Conservation (phyloP, 176 grass and related monocot genomes). For the Carex littledalei region DNA sequence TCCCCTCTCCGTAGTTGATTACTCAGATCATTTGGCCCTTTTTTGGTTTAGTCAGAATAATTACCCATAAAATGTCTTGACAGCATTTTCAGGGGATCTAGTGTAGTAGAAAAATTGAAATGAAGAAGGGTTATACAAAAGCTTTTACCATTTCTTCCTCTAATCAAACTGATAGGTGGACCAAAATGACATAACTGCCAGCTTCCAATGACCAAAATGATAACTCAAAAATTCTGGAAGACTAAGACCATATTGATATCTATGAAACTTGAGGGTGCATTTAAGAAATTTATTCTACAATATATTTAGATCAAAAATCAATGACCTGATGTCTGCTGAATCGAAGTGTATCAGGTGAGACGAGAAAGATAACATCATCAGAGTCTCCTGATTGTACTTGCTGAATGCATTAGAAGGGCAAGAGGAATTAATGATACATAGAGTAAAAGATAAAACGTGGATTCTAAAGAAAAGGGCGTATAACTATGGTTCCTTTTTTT, state of each 20-base stretch:
- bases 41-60: background rate
- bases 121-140: background rate
- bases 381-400: constrained; percentile 49
- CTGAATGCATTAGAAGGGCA: constrained; percentile 32
- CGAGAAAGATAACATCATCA: constrained; percentile 57
- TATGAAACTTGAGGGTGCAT: background rate
- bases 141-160: background rate
- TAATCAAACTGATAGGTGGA: constrained; percentile 2
- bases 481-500: background rate
- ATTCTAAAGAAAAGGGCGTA: background rate
- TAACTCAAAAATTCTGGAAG: background rate
- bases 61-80: background rate
- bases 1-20: background rate
- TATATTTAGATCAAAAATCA: constrained; percentile 4
- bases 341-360: constrained; percentile 65
- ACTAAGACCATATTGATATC: background rate
- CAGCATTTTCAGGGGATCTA: background rate
- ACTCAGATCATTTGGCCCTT: background rate
- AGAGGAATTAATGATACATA: background rate
- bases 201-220: background rate
- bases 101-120: background rate
- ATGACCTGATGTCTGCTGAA: constrained; percentile 65
- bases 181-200: background rate
- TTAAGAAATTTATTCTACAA: background rate
- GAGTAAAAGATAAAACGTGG: background rate